These are phyloP conservation scores for Lachnellula willkommii DNA, from an alignment of 2,329 filamentous ascomycete genomes.

Conservation along the genomic window DNA sequence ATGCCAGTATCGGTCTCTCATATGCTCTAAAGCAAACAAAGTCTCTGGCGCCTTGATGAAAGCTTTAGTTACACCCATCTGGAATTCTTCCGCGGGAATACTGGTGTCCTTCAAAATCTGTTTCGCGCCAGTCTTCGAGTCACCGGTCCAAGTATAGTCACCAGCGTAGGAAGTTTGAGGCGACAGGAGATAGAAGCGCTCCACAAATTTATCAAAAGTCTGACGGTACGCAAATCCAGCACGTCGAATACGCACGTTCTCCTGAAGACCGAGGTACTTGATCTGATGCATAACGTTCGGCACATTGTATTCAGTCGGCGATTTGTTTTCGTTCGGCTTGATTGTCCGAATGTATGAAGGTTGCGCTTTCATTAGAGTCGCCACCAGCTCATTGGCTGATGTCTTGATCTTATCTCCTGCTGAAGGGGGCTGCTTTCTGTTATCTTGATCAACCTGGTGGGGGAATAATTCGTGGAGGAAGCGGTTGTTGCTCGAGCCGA, in stretches of 20 bases:
- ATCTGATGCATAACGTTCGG: conserved; percentile 95
- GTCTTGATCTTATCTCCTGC: conserved; percentile 93
- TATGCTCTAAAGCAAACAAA: conserved; percentile 90
- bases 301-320: conserved; percentile 83
- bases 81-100: conserved; percentile 91
- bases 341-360: conserved; percentile 98
- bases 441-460: conserved; percentile 88
- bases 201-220: conserved; percentile 96
- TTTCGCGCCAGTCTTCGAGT: conserved; percentile 77
- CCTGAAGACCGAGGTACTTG: conserved; percentile 98
- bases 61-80: conserved; percentile 93
- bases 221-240: conserved; percentile 97
- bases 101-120: conserved; percentile 96
- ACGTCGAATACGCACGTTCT: conserved; percentile 95
- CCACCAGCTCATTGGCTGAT: conserved; percentile 90
- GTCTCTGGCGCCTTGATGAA: conserved; percentile 99
- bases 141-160: conserved; percentile 93
- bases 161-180: conserved; percentile 93
- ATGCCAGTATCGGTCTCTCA: conserved; percentile 98
- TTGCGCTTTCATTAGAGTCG: conserved; percentile 93
- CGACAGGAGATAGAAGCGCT: conserved; percentile 92
- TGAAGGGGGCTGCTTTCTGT: conserved; percentile 87
- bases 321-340: conserved; percentile 99
- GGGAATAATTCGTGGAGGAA: conserved; percentile 91
- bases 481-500: conserved; percentile 73